Evolutionary conservation across 164 flowering plant genomes (phyloP).

Genomic region (Vitis rupestris): DNA sequence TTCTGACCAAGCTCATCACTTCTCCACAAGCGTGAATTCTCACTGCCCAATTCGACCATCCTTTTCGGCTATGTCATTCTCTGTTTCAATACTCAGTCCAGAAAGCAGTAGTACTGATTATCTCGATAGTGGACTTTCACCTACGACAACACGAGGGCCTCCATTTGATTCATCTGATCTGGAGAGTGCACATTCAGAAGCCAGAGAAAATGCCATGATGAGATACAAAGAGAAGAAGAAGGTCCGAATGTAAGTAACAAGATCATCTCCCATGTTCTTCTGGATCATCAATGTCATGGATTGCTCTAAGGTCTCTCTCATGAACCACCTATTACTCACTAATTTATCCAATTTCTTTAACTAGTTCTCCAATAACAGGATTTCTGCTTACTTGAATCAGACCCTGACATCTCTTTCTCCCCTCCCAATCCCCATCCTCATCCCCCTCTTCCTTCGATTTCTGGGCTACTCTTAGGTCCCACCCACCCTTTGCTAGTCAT

Average conservation of each 20-base stretch:
- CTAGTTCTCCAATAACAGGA: no score
- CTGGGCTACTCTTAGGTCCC: no score
- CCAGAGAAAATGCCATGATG: constrained; percentile 32
- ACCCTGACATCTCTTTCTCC: no score
- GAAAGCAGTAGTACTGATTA: constrained; percentile 36
- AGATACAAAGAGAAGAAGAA: constrained; percentile 55
- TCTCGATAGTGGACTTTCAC: constrained; percentile 38
- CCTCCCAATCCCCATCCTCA: no score
- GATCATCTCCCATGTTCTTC: neutral
- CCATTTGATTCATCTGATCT: constrained; percentile 20
- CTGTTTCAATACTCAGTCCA: constrained; percentile 43
- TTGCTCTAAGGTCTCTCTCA: neutral
- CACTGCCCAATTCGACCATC: constrained; percentile 18
- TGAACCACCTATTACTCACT: no score
- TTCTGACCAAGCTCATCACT: constrained; percentile 17
- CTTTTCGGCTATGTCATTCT: constrained; percentile 32
- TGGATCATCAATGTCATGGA: neutral
- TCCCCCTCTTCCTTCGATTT: no score
- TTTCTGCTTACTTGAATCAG: no score
- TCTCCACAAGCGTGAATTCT: constrained; percentile 16
- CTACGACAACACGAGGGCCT: constrained; percentile 17
- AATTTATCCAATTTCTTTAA: no score
- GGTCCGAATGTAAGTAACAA: constrained; percentile 35
- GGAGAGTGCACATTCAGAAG: constrained; percentile 25
- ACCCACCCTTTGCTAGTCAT: no score